Percentiles rank a stretch among this genome's conserved stretches.
phyloP scores from a whole-genome alignment of 805 yeast genomes.

The Danielia reshetovae region DNA sequence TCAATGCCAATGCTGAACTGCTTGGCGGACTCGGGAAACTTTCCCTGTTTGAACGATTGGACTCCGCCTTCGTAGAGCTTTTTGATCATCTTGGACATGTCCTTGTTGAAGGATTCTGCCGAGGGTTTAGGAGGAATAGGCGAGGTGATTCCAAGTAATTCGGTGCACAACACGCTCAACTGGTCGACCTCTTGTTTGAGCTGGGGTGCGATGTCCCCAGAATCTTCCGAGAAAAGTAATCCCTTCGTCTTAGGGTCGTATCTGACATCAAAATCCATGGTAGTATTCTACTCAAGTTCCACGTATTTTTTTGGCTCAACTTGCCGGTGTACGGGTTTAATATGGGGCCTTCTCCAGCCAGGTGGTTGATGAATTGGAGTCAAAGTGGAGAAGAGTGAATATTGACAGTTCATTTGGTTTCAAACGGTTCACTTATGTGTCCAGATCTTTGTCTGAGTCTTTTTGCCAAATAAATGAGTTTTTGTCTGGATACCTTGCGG shows the following conservation, averaged over 20 bases:
- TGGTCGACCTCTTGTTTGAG: constrained; percentile 42
- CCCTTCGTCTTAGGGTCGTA: constrained; percentile 18
- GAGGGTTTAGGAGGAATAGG: constrained; percentile 55
- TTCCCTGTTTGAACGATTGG: constrained; percentile 49
- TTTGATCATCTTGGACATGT: constrained; percentile 54
- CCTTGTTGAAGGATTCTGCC: constrained; percentile 51
- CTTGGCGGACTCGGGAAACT: constrained; percentile 57
- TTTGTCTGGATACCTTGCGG: too few relatives aligned
- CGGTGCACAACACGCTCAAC: constrained; percentile 33
- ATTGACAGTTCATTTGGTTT: too few relatives aligned
- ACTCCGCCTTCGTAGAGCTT: constrained; percentile 65
- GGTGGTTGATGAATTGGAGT: too few relatives aligned
- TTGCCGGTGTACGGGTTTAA: too few relatives aligned
- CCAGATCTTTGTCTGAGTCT: too few relatives aligned
- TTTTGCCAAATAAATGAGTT: too few relatives aligned
- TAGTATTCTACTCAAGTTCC: too few relatives aligned
- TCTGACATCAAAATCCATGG: constrained; percentile 17
- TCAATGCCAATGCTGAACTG: constrained; percentile 65
- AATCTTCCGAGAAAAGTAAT: constrained; percentile 7
- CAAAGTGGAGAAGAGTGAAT: too few relatives aligned
- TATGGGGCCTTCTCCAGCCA: too few relatives aligned
- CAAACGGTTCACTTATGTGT: too few relatives aligned
- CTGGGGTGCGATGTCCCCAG: constrained; percentile 19
- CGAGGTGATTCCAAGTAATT: constrained; percentile 39
- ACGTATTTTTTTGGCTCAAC: too few relatives aligned